Conservation (phyloP, 139 green algal species). For the Volvox africanus region DNA sequence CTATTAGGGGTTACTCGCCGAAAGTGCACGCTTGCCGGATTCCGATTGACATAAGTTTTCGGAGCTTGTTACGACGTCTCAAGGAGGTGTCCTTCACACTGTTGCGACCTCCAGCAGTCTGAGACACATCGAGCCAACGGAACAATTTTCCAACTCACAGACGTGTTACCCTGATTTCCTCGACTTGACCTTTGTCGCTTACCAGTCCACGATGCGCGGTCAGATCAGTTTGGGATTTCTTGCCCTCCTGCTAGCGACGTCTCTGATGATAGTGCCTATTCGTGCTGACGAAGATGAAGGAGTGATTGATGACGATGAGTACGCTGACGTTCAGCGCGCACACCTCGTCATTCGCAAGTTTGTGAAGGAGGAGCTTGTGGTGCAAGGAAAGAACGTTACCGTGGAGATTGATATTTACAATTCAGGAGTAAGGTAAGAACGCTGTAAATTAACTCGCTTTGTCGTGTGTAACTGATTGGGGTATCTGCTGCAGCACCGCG, state of each 20-base stretch:
- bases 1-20: no score
- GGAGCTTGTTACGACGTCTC: background rate
- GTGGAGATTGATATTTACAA: conserved; percentile 61
- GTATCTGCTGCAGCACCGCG: conserved; percentile 45
- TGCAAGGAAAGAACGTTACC: conserved; percentile 63
- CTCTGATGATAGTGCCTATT: conserved; percentile 1
- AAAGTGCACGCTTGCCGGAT: no score
- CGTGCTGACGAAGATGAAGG: conserved; percentile 22
- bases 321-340: conserved; percentile 54
- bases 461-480: background rate
- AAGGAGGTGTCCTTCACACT: background rate
- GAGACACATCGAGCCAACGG: no score
- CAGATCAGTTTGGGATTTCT: background rate
- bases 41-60: background rate
- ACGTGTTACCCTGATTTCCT: background rate
- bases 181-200: background rate
- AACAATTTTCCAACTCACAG: background rate
- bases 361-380: conserved; percentile 56
- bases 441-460: background rate
- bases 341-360: conserved; percentile 59
- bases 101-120: background rate
- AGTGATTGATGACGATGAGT: conserved; percentile 58
- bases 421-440: conserved; percentile 44
- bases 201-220: background rate
- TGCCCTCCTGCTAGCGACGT: conserved; percentile 3